phyloP scores from a whole-genome alignment of 1,139 yeast species.

The Geotrichum restrictum region DNA sequence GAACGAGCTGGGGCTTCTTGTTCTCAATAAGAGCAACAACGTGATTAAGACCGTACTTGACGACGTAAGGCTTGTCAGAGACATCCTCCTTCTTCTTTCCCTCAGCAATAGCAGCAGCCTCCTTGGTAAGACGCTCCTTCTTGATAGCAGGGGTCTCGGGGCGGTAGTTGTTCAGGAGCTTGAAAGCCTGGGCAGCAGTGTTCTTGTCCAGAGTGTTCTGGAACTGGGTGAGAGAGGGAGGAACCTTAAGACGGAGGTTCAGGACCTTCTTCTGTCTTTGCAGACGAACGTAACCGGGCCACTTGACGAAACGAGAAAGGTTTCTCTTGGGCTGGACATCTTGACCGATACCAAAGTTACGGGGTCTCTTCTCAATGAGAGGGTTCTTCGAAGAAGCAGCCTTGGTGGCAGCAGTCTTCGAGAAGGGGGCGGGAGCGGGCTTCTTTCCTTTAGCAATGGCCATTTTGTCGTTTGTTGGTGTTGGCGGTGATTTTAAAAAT shows the following conservation, averaged over 20 bases:
- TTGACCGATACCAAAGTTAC: constrained; percentile 96
- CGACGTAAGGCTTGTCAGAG: constrained; percentile 91
- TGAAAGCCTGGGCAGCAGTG: constrained; percentile 95
- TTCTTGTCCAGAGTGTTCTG: constrained; percentile 93
- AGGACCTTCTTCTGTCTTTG: constrained; percentile 98
- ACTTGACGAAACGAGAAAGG: constrained; percentile 92
- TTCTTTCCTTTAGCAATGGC: constrained; percentile 61
- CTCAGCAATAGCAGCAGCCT: constrained; percentile 97
- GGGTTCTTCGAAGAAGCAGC: constrained; percentile 53
- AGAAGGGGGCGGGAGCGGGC: constrained; percentile 89
- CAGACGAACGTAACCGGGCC: constrained; percentile 97
- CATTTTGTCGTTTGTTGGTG: constrained; percentile 38
- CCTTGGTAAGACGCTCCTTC: constrained; percentile 98
- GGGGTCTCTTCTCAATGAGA: constrained; percentile 80
- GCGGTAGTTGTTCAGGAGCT: constrained; percentile 96
- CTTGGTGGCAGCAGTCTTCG: constrained; percentile 43
- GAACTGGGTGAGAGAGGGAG: constrained; percentile 97
- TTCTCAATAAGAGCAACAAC: constrained; percentile 94
- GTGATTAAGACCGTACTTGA: constrained; percentile 97
- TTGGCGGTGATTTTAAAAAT: neutral
- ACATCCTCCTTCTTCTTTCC: constrained; percentile 95
- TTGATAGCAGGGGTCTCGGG: constrained; percentile 96
- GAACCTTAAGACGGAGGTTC: constrained; percentile 93
- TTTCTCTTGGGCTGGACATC: constrained; percentile 90
- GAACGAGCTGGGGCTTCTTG: constrained; percentile 95